A percentile compares a stretch with the other conserved stretches of the same genome.
Conservation (phyloP, 306 rosid genomes). For the Pterocarpus santalinus region DNA sequence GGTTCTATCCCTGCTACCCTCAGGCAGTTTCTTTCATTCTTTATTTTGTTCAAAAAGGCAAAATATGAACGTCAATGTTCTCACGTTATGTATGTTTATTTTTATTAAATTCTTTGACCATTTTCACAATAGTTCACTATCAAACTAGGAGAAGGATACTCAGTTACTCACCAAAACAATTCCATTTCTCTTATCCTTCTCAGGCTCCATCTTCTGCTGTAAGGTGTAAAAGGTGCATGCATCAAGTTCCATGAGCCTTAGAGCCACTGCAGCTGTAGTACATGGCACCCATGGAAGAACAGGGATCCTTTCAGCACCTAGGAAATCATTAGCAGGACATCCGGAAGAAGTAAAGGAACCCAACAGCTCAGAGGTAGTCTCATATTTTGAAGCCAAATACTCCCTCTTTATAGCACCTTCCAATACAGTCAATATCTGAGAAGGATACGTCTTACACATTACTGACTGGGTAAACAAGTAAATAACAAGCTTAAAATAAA, state of each 20-base stretch:
- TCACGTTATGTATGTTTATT: background rate
- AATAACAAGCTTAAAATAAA: conserved; percentile 17
- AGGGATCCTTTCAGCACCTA: conserved; percentile 49
- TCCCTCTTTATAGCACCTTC: conserved; percentile 73
- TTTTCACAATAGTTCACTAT: conserved; percentile 4
- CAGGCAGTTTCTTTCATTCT: background rate
- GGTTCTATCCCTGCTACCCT: background rate
- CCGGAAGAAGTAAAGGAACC: conserved; percentile 48
- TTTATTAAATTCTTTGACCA: background rate
- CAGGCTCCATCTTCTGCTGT: conserved; percentile 63
- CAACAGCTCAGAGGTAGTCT: conserved; percentile 70
- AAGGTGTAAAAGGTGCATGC: conserved; percentile 57
- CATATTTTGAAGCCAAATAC: conserved; percentile 62
- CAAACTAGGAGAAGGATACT: conserved; percentile 50
- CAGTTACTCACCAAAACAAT: conserved; percentile 58
- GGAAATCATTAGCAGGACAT: conserved; percentile 41
- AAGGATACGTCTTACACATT: conserved; percentile 15
- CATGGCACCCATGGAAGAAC: conserved; percentile 79
- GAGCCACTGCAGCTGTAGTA: conserved; percentile 76
- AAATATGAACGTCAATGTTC: background rate
- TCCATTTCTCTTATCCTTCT: conserved; percentile 57
- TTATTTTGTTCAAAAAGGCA: background rate
- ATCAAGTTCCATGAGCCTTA: conserved; percentile 82
- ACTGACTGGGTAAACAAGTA: conserved; percentile 1
- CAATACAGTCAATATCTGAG: conserved; percentile 67